Evolutionary conservation across 2,329 filamentous ascomycete genomes (phyloP), one percentile per base, ranked within the genome.

Genomic region (Lojkania enalia): DNA sequence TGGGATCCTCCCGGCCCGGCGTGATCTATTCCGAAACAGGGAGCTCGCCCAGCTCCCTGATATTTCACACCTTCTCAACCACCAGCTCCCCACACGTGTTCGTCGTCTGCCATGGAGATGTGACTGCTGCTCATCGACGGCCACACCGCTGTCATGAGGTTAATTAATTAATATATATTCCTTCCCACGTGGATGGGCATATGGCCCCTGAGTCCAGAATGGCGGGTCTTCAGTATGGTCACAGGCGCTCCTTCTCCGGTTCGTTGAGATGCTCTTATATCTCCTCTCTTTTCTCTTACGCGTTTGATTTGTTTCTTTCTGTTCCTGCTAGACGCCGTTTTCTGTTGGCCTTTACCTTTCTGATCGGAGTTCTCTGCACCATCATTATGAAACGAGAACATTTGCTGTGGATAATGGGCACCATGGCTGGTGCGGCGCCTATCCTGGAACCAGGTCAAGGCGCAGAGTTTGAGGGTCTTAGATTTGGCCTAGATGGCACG

Each of bases 401-500:
- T 7, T 20, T 55, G 3, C 14, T 51, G 3, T 57, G 48, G 48
- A 42, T 58, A 3, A 27, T 59, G 13, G 21, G 39, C 7, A 37
- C 39, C 13, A 39, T 30, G 3, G 44, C 40, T 1, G 40, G 36
- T 23, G 54, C 52, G 7, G 33, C 42, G 13, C 44, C 56, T 4
- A 12, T 49, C 3, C 20, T 49, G 7, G 41, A 44, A 15, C 31
- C 20, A 1, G 23, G 30, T 11, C 42, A 47, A 35, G 35, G 18
- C 16, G 15, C 42, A 2, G 29, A 37, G 1, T 48, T 51, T 18
- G 46, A 64, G 7, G 60, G 58, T 3, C 52, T 67, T 2, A 49
- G 47, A 4, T 68, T 67, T 36, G 46, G 48, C n/a, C 14, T 35
- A 0, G 55, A 73, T 40, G 63, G 68, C 15, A 69, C 62, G 13